These are phyloP conservation scores for Helicocarpus griseus DNA, from an alignment of 2,329 filamentous ascomycete species.

Conservation along the genomic window DNA sequence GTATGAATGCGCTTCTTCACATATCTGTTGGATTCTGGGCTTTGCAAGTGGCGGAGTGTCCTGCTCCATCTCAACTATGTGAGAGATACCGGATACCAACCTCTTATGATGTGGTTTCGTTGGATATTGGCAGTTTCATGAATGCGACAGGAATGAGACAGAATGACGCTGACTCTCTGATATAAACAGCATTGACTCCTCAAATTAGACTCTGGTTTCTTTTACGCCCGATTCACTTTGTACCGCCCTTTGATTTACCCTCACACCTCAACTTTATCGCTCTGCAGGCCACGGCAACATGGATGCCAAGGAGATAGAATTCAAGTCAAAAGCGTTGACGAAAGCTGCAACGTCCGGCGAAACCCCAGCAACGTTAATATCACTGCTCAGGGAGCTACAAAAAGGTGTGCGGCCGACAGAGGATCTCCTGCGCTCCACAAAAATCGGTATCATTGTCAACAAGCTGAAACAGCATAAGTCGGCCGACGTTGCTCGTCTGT, in stretches of 20 bases:
- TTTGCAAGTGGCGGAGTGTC: no score
- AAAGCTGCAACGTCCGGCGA: conserved; percentile 72
- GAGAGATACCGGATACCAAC: no score
- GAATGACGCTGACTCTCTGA: neutral
- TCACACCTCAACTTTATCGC: neutral
- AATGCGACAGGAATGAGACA: neutral
- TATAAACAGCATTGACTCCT: neutral
- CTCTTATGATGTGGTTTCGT: no score
- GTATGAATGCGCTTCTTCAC: no score
- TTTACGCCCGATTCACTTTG: neutral
- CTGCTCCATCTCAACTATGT: no score
- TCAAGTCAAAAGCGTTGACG: conserved; percentile 65
- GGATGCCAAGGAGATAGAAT: conserved; percentile 72
- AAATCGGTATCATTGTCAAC: conserved; percentile 81
- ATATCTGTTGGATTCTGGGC: no score
- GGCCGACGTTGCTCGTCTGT: conserved; percentile 58
- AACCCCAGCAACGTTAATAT: conserved; percentile 59
- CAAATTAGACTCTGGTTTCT: neutral
- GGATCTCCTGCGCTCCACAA: conserved; percentile 81
- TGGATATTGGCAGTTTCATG: no score
- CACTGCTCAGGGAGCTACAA: conserved; percentile 68
- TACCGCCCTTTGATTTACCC: neutral
- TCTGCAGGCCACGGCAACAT: conserved; percentile 39
- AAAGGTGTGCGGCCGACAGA: conserved; percentile 75
- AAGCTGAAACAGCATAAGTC: conserved; percentile 76